Conservation (phyloP, 2,329 filamentous ascomycete species). For the Beauveria asiatica region DNA sequence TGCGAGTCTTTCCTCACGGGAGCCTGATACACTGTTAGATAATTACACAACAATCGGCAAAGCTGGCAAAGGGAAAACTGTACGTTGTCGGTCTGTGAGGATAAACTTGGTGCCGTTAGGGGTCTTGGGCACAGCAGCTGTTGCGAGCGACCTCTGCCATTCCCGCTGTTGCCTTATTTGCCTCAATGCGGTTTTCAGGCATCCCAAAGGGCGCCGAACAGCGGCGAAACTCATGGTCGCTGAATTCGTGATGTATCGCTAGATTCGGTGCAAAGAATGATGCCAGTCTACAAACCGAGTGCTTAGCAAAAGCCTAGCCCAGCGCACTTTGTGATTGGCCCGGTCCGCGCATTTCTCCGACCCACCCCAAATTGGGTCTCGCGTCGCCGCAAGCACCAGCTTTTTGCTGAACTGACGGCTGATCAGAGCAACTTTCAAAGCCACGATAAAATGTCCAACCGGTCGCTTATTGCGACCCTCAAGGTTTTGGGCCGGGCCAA, state of each 20-base stretch:
- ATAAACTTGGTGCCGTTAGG: constrained; percentile 18
- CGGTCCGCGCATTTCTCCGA: constrained; percentile 22
- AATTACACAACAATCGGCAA: background rate
- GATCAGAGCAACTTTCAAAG: background rate
- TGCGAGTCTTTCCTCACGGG: constrained; percentile 26
- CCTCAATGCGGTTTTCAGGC: constrained; percentile 57
- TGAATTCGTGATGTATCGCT: constrained; percentile 5
- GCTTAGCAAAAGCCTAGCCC: constrained; percentile 4
- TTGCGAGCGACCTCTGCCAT: constrained; percentile 40
- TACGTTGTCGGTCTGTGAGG: constrained; percentile 29
- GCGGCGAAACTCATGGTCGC: constrained; percentile 51
- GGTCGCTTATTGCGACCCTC: background rate
- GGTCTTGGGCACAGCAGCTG: constrained; percentile 20
- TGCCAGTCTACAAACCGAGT: background rate
- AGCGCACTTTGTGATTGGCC: constrained; percentile 28
- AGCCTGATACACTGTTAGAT: constrained; percentile 20
- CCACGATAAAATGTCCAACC: constrained; percentile 8
- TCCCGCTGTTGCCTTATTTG: constrained; percentile 43
- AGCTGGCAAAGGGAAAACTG: constrained; percentile 11
- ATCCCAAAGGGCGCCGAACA: constrained; percentile 59
- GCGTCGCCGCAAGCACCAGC: constrained; percentile 10
- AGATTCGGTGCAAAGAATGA: constrained; percentile 6
- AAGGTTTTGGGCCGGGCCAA: background rate
- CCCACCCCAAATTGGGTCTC: constrained; percentile 13
- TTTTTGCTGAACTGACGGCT: constrained; percentile 9